Base-by-base conservation (phyloP, 2,329 filamentous ascomycete species). In the Pseudocercospora eumusae region DNA sequence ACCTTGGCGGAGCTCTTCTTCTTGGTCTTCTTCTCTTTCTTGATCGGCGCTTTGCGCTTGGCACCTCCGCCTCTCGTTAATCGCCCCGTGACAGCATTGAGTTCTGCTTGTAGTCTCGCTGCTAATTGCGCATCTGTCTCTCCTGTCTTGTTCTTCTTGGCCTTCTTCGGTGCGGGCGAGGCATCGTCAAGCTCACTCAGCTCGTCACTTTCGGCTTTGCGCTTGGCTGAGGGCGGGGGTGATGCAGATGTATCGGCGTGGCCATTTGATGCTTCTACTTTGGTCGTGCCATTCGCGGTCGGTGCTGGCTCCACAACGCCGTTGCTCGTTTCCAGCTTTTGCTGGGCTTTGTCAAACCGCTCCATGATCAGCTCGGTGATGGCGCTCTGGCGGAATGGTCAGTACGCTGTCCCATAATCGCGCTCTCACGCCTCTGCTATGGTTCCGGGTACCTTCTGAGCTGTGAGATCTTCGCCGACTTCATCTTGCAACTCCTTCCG, bases 101-200 rank as follows among this genome's bases (percentile, higher is more conserved):
- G 92, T 76, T 98, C 91, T 0, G 92, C 93, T 77, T 99, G 95
- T 36, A 99, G 82, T 75, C 89, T 86, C 15, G 92, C 92, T 0
- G 95, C 95, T 64, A 93, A 86, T 49, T 89, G 87, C 33, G 93
- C 95, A 76, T 99, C 95, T 66, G 96, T 91, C 68, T 85, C 79
- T 27, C 86, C 83, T 47, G 85, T 76, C 76, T 89, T 89, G 78
- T 91, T 92, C 71, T 80, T 81, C 63, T 70, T 71, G 13, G 56
- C 64, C 50, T 71, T 71, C 64, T 71, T 71, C 13, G 68, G 64
- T 1, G 79, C 78, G 25, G 80, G 80, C 3, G 77, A 71, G 18
- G 76, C 73, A 56, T 75, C 73, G 18, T 69, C 68, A 50, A 77
- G 70, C 31, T 78, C 76, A 13, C 79, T 81, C 55, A 79, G 70